These are phyloP conservation scores for Ascochyta clinopodiicola DNA, from an alignment of 2,329 filamentous ascomycete genomes.

Conservation along the genomic window DNA sequence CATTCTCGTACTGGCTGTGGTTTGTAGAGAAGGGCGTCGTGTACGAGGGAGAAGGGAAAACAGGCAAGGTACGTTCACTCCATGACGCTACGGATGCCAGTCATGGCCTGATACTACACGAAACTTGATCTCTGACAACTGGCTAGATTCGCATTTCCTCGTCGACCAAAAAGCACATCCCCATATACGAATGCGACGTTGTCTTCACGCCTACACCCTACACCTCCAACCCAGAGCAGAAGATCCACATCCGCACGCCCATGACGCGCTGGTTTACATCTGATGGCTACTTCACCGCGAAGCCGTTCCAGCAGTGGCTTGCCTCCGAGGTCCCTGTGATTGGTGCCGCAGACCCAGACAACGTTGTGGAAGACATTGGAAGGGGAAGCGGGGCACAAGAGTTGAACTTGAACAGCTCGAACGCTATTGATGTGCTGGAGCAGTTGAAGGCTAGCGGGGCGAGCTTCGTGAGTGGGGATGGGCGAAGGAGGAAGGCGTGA, in stretches of 20 bases:
- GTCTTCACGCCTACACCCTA: slow-evolving; percentile 53
- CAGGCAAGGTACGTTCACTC: slow-evolving; percentile 65
- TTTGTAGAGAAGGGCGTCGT: slow-evolving; percentile 80
- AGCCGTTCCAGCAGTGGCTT: slow-evolving; percentile 80
- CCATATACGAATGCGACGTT: slow-evolving; percentile 79
- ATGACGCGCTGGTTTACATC: slow-evolving; percentile 76
- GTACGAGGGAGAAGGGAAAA: slow-evolving; percentile 75
- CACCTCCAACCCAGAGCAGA: slow-evolving; percentile 45
- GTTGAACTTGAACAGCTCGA: slow-evolving; percentile 38
- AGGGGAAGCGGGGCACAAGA: slow-evolving; percentile 39
- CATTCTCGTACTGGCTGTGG: slow-evolving; percentile 84
- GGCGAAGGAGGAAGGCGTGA: slow-evolving; percentile 44
- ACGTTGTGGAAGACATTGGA: slow-evolving; percentile 54
- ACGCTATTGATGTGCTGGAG: slow-evolving; percentile 45
- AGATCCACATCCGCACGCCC: slow-evolving; percentile 64
- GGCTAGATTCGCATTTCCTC: slow-evolving; percentile 74
- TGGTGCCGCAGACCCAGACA: slow-evolving; percentile 68
- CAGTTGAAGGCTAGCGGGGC: slow-evolving; percentile 45
- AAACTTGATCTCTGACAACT: not conserved
- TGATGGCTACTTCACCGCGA: slow-evolving; percentile 76
- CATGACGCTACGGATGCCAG: not conserved
- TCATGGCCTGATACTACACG: not conserved
- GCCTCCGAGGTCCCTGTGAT: slow-evolving; percentile 71
- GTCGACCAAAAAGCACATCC: slow-evolving; percentile 77
- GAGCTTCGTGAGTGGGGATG: slow-evolving; percentile 35